Conservation (phyloP, 805 yeast genomes). For the Starmerella scarabaei region DNA sequence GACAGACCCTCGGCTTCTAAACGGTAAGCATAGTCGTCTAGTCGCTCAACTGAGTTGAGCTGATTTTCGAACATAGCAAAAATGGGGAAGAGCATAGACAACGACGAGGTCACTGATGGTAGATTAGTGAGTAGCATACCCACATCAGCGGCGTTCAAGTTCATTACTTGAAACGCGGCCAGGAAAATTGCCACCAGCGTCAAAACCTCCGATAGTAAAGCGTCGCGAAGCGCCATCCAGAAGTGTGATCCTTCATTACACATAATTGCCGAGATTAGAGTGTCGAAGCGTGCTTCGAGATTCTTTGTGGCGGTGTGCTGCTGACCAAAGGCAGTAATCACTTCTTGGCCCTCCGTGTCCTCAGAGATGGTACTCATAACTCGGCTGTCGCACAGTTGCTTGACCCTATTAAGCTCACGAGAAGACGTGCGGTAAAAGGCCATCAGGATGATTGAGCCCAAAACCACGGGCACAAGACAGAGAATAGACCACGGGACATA, state of each 20-base stretch:
- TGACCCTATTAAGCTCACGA: conserved; percentile 60
- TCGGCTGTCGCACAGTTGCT: conserved; percentile 52
- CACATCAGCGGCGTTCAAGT: conserved; percentile 45
- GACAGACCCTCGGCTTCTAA: conserved; percentile 52
- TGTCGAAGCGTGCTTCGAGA: conserved; percentile 36
- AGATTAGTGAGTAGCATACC: conserved; percentile 56
- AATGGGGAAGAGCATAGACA: conserved; percentile 47
- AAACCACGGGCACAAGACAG: conserved; percentile 40
- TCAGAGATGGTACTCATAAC: conserved; percentile 60
- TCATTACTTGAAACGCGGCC: conserved; percentile 45
- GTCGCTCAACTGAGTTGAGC: conserved; percentile 60
- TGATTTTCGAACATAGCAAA: conserved; percentile 60
- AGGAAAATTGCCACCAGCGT: conserved; percentile 43
- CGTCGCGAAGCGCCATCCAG: conserved; percentile 55
- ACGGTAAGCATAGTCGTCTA: conserved; percentile 47
- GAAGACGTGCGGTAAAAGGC: conserved; percentile 53
- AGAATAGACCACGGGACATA: conserved; percentile 59
- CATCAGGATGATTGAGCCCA: conserved; percentile 27
- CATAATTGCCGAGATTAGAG: conserved; percentile 53
- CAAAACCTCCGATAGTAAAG: conserved; percentile 39
- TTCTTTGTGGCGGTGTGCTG: conserved; percentile 35
- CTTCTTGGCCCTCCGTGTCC: conserved; percentile 45
- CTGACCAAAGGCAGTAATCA: conserved; percentile 46
- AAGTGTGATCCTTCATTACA: conserved; percentile 52
- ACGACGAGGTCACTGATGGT: conserved; percentile 38